Percentiles rank a stretch among this genome's conserved stretches.
These are phyloP conservation scores for Boletellus emodensis DNA, from an alignment of 768 basidiomycete species.

Conservation along the genomic window DNA sequence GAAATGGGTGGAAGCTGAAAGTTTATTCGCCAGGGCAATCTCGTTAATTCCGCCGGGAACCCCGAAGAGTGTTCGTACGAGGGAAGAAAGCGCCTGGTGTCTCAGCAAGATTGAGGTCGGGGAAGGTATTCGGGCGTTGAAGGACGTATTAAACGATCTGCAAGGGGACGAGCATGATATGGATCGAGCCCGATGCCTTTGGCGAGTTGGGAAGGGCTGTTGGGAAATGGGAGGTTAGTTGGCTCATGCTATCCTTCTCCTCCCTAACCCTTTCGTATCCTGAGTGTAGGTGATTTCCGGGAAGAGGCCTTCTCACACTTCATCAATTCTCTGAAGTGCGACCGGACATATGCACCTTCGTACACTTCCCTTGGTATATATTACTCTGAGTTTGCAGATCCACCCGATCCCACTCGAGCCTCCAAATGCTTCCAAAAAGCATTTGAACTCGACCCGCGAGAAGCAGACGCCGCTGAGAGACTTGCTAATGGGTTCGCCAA, in stretches of 20 bases:
- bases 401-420: slow-evolving; percentile 79
- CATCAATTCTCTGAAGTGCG: slow-evolving; percentile 73
- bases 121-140: slow-evolving; percentile 45
- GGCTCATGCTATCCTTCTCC: background rate
- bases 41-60: slow-evolving; percentile 44
- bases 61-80: slow-evolving; percentile 54
- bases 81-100: slow-evolving; percentile 88
- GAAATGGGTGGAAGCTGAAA: slow-evolving; percentile 66
- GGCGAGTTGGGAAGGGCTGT: slow-evolving; percentile 75
- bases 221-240: slow-evolving; percentile 69
- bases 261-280: background rate
- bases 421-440: slow-evolving; percentile 98
- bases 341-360: slow-evolving; percentile 77
- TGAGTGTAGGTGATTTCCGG: slow-evolving; percentile 39
- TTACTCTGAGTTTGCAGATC: slow-evolving; percentile 66
- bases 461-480: slow-evolving; percentile 77
- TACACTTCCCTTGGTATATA: slow-evolving; percentile 93
- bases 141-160: slow-evolving; percentile 43
- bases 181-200: slow-evolving; percentile 77
- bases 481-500: slow-evolving; percentile 89
- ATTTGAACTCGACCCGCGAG: slow-evolving; percentile 90
- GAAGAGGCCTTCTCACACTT: slow-evolving; percentile 76
- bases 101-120: slow-evolving; percentile 47
- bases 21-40: slow-evolving; percentile 57
- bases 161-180: slow-evolving; percentile 43